phyloP scores from a whole-genome alignment of 176 grass and related monocot species.

The Puccinellia tenuiflora region DNA sequence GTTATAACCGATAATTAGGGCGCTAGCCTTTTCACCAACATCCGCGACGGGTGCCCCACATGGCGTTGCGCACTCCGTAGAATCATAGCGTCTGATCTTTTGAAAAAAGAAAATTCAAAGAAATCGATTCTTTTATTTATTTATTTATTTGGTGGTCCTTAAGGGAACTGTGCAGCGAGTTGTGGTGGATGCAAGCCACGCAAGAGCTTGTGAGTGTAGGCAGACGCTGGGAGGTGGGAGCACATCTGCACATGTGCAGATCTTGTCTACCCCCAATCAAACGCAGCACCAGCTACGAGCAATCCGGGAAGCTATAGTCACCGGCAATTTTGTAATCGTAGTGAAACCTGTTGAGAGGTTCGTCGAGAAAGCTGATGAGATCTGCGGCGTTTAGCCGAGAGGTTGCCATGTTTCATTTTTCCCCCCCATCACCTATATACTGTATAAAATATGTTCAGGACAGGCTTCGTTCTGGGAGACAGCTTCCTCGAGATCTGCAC shows the following conservation, averaged over 20 bases:
- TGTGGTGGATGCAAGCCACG: conserved; percentile 9
- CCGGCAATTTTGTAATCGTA: no score
- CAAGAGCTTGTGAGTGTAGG: background rate
- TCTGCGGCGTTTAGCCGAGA: no score
- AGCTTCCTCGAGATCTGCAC: conserved; percentile 12
- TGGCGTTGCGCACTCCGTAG: conserved; percentile 13
- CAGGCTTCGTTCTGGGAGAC: conserved; percentile 13
- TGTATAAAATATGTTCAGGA: no score
- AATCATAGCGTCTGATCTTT: background rate
- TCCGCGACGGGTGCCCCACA: background rate
- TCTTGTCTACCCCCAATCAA: background rate
- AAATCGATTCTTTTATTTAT: no score
- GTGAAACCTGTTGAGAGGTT: no score
- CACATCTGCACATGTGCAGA: background rate
- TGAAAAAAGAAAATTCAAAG: background rate
- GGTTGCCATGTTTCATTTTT: background rate
- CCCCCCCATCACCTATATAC: no score
- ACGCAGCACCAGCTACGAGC: background rate
- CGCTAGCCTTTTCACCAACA: conserved; percentile 2
- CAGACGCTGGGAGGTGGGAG: background rate
- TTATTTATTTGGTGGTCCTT: no score
- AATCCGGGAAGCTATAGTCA: no score
- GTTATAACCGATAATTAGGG: background rate
- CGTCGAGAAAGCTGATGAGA: no score
- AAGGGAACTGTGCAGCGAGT: no score